A percentile compares a stretch with the other conserved stretches of the same genome.
These are phyloP conservation scores for Puccinia brachypodii DNA, from an alignment of 1,284 basidiomycete species.

Conservation along the genomic window DNA sequence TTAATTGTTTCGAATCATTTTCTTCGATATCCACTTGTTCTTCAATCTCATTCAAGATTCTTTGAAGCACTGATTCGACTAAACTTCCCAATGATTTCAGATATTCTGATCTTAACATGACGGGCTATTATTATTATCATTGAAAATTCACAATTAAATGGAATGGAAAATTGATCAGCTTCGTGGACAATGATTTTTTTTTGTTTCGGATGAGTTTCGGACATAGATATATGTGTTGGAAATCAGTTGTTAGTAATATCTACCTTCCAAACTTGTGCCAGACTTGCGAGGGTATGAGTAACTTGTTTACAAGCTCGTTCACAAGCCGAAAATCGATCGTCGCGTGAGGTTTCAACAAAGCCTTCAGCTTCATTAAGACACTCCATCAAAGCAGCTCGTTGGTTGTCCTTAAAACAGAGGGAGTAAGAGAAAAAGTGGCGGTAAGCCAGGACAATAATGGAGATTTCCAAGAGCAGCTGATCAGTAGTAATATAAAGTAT, in stretches of 20 bases:
- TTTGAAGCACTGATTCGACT: slow-evolving; percentile 69
- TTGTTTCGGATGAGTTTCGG: neutral
- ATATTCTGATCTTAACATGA: slow-evolving; percentile 54
- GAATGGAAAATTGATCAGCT: neutral
- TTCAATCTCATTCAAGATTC: slow-evolving; percentile 73
- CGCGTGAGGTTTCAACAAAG: slow-evolving; percentile 72
- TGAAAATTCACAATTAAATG: neutral
- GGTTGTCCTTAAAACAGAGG: slow-evolving; percentile 57
- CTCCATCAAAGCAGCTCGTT: slow-evolving; percentile 61
- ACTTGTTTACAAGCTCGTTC: slow-evolving; percentile 70
- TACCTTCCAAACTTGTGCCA: slow-evolving; percentile 74
- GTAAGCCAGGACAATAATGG: slow-evolving; percentile 53
- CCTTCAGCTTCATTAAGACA: slow-evolving; percentile 67
- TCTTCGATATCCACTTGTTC: slow-evolving; percentile 85
- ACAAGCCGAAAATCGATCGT: slow-evolving; percentile 74
- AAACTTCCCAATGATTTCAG: slow-evolving; percentile 66
- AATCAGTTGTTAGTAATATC: too few species aligned
- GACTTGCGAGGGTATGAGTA: slow-evolving; percentile 67
- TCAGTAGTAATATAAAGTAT: too few species aligned
- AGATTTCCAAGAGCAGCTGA: too few species aligned
- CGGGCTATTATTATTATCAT: slow-evolving; percentile 51
- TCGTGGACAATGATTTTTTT: neutral
- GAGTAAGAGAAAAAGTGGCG: neutral
- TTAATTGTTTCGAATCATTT: slow-evolving; percentile 78
- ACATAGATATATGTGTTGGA: too few species aligned